These are phyloP conservation scores for Bremia lactucae DNA, from an alignment of 352 stramenopile species.

Conservation along the genomic window DNA sequence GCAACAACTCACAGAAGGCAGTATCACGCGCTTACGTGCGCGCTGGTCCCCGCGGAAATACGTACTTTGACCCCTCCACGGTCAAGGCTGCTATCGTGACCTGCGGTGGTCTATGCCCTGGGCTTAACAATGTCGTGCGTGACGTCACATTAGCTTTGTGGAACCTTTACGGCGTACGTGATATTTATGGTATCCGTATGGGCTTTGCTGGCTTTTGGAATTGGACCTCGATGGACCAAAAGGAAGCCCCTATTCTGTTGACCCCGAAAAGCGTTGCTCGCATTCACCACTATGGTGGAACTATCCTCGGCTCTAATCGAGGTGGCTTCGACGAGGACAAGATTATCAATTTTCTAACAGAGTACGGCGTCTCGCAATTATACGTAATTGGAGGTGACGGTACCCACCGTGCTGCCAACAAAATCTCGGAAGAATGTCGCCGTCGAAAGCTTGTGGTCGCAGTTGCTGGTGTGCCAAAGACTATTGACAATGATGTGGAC, in stretches of 20 bases:
- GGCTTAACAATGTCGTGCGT: slow-evolving; percentile 97
- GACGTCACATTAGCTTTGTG: slow-evolving; percentile 92
- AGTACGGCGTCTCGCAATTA: slow-evolving; percentile 87
- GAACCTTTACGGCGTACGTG: slow-evolving; percentile 77
- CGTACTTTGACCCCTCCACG: slow-evolving; percentile 69
- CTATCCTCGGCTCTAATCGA: slow-evolving; percentile 89
- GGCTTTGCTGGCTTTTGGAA: slow-evolving; percentile 76
- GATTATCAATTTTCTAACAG: slow-evolving; percentile 90
- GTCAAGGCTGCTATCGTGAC: slow-evolving; percentile 89
- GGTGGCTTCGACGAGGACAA: slow-evolving; percentile 96
- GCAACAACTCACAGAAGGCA: slow-evolving; percentile 49
- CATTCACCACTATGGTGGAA: slow-evolving; percentile 89
- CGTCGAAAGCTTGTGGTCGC: slow-evolving; percentile 83
- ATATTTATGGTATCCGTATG: slow-evolving; percentile 79
- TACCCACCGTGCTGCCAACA: slow-evolving; percentile 93
- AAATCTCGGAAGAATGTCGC: slow-evolving; percentile 71
- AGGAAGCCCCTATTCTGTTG: slow-evolving; percentile 69
- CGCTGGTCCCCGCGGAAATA: slow-evolving; percentile 47
- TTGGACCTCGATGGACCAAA: slow-evolving; percentile 68
- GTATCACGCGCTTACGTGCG: slow-evolving; percentile 72
- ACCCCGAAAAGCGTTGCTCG: slow-evolving; percentile 54
- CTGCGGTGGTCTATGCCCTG: slow-evolving; percentile 91
- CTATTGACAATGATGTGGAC: slow-evolving; percentile 99
- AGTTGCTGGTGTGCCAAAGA: slow-evolving; percentile 96
- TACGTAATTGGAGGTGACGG: slow-evolving; percentile 98